Evolutionary conservation across 2,329 filamentous ascomycete genomes (phyloP), one percentile per base, ranked within the genome.

Genomic region (Xylariaceae sp.): DNA sequence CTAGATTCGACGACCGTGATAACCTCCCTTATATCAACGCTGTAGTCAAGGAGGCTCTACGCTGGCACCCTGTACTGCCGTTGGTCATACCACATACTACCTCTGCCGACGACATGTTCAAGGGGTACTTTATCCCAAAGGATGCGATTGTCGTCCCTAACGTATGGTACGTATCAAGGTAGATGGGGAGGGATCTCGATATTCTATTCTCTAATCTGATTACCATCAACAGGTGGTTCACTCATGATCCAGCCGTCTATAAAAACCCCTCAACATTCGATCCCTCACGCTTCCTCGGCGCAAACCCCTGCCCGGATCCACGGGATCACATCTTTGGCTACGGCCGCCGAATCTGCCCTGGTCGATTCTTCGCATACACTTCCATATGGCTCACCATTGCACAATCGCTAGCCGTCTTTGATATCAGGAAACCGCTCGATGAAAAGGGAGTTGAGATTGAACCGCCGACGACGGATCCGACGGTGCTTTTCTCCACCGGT

Each of bases 201-300:
- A 19, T 9, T 9, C 35, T 11, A 29, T 26, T 35, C 7, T 26
- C 45, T 31, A 2, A 39, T 19, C 6, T 19, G 50, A 11, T 40
- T 12, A 8, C 9, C 11, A 26, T 39, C 12, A 40, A 37, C 45
- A 63, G 60, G 56, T 69, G 60, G 61, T 63, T 72, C 12, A 78
- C 85, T 29, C 86, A 89, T 68, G 86, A 90, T 63, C 80, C 83
- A 1, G 80, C 84, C 37, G 81, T 81, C 1, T 89, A 90, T 66
- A 74, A 80, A 0, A 49, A 70, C 7, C 71, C 71, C 0, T 57
- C 55, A 3, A 11, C 29, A 1, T 74, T 74, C 27, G 60, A 70
- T 30, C 72, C 71, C 0, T 67, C 68, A 1, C 63, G 72, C 0
- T 73, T 63, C 57, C 59, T 74, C 0, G 62, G 59, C 9, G 63